Conservation (phyloP, 2,329 filamentous ascomycete species). For the Dactylonectria estremocensis region DNA sequence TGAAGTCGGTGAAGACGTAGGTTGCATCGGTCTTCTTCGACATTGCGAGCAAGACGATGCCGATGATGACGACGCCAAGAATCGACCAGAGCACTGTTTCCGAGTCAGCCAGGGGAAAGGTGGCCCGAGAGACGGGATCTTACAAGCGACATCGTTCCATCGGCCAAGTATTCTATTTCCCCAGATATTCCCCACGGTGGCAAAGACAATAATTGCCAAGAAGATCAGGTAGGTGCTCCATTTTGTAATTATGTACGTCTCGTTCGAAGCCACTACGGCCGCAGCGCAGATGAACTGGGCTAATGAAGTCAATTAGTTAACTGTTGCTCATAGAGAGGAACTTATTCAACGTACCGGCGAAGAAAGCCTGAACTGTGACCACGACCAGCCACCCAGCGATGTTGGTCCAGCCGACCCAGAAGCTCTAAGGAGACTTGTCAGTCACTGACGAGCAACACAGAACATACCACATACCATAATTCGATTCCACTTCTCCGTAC, state of each 20-base stretch:
- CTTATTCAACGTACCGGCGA: conserved; percentile 51
- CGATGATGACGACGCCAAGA: conserved; percentile 59
- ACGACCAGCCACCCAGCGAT: conserved; percentile 64
- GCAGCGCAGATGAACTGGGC: conserved; percentile 62
- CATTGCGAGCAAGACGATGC: conserved; percentile 59
- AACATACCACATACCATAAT: conserved; percentile 47
- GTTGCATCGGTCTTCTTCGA: conserved; percentile 56
- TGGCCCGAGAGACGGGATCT: background rate
- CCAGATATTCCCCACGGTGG: conserved; percentile 55
- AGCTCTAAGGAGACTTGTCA: conserved; percentile 51
- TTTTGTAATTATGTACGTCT: conserved; percentile 53
- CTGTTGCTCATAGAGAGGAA: fast-evolving
- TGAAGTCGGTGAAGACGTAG: conserved; percentile 61
- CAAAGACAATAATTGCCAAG: conserved; percentile 44
- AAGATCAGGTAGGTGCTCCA: conserved; percentile 62
- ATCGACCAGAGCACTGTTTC: conserved; percentile 59
- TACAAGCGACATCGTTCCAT: conserved; percentile 60
- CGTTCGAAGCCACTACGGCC: conserved; percentile 57
- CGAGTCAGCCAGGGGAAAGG: background rate
- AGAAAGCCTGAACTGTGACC: conserved; percentile 60
- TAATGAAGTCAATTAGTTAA: conserved; percentile 29
- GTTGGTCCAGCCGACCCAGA: conserved; percentile 61
- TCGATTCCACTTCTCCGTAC: conserved; percentile 56
- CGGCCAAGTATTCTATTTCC: conserved; percentile 58
- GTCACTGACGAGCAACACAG: background rate